Evolutionary conservation across 73 alveolate genomes (phyloP).

Genomic region (Paramecium tetraurelia): DNA sequence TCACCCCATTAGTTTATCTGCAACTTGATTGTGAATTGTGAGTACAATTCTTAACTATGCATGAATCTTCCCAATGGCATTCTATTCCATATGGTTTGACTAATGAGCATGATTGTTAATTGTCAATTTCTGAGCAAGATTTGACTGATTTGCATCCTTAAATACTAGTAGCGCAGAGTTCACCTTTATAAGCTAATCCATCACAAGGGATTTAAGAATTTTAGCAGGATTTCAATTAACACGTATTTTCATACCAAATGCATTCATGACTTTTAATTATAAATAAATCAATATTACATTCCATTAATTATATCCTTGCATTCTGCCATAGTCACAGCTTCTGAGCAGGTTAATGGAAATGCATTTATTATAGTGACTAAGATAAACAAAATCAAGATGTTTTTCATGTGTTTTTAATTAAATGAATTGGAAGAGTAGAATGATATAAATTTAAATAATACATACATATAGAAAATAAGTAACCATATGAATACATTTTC

Average conservation of each 20-base stretch:
- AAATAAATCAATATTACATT: neutral
- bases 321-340: neutral
- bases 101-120: neutral
- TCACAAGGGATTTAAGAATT: neutral
- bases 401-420: neutral
- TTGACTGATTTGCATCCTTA: neutral
- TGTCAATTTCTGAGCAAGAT: neutral
- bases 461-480: neutral
- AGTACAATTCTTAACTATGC: neutral
- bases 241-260: neutral
- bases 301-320: neutral
- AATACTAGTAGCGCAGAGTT: neutral
- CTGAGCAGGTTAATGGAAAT: neutral
- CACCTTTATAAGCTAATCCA: neutral
- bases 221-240: neutral
- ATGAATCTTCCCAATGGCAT: neutral
- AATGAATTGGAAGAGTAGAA: neutral
- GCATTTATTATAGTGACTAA: neutral
- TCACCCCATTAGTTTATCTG: neutral
- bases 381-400: neutral
- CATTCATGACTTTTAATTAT: neutral
- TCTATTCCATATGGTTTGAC: neutral
- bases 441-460: neutral
- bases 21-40: neutral
- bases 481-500: constrained; percentile 21